Conservation (phyloP, 2,329 filamentous ascomycete genomes). For the Keithomyces neogunnii region DNA sequence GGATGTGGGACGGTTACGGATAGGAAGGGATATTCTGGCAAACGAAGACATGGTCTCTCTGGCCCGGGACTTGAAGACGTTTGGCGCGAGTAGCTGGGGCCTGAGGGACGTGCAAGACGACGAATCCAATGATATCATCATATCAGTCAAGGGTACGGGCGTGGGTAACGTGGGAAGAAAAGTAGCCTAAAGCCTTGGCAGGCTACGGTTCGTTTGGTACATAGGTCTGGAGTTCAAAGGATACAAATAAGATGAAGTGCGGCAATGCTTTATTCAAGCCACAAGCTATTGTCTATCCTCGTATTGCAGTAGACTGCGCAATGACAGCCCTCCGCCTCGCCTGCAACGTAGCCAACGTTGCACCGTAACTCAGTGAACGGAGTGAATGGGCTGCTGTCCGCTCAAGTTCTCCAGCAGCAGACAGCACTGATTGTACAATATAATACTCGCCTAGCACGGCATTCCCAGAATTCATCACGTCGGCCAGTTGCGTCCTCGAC, state of each 20-base stretch:
- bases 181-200: slow-evolving; percentile 45
- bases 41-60: slow-evolving; percentile 73
- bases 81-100: slow-evolving; percentile 87
- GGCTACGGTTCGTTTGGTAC: not conserved
- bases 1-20: slow-evolving; percentile 78
- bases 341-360: slow-evolving; percentile 43
- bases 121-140: slow-evolving; percentile 64
- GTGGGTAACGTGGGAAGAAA: slow-evolving; percentile 95
- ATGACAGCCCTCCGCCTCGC: slow-evolving; percentile 31
- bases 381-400: slow-evolving; percentile 42
- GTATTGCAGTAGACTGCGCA: slow-evolving; percentile 13
- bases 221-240: not conserved
- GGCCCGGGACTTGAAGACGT: slow-evolving; percentile 77
- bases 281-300: slow-evolving; percentile 11
- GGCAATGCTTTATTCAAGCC: not conserved
- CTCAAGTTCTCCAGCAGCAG: slow-evolving; percentile 37
- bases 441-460: slow-evolving; percentile 46
- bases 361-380: slow-evolving; percentile 45
- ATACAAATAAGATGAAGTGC: not conserved
- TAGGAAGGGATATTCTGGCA: slow-evolving; percentile 75
- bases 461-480: slow-evolving; percentile 46
- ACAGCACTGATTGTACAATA: slow-evolving; percentile 39
- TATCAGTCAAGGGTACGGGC: slow-evolving; percentile 87
- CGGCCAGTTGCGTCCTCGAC: slow-evolving; percentile 31
- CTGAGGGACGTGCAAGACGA: slow-evolving; percentile 64